Evolutionary conservation across 129 eudicot species (phyloP).

Genomic region (Calendula officinalis): DNA sequence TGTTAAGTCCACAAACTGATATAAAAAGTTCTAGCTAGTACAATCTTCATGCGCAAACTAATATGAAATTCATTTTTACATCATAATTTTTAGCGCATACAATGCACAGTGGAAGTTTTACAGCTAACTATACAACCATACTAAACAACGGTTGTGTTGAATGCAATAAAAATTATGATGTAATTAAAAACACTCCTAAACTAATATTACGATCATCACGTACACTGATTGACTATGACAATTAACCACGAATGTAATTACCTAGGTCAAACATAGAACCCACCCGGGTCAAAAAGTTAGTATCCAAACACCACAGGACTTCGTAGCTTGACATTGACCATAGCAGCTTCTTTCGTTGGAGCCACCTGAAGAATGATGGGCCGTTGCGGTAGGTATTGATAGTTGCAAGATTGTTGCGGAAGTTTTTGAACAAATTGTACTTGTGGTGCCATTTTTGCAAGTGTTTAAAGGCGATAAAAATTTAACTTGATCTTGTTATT

Average conservation of each 20-base stretch:
- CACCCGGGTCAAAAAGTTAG: not conserved
- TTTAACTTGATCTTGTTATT: not conserved
- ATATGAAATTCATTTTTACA: not conserved
- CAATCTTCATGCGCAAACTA: not conserved
- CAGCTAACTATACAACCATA: too few relatives aligned
- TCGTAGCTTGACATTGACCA: slow-evolving; percentile 15
- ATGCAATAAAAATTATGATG: too few relatives aligned
- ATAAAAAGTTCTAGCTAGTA: too few relatives aligned
- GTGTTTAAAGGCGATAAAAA: not conserved
- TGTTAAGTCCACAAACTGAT: not conserved
- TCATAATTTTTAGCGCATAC: too few relatives aligned
- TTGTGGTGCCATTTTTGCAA: slow-evolving; percentile 23
- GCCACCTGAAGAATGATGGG: slow-evolving; percentile 24
- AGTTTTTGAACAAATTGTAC: slow-evolving; percentile 23
- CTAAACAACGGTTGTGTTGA: too few relatives aligned
- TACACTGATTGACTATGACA: too few relatives aligned
- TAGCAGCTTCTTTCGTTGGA: slow-evolving; percentile 31
- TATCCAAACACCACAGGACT: slow-evolving; percentile 19
- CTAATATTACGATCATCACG: too few relatives aligned
- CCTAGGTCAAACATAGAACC: not conserved
- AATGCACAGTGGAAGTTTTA: too few relatives aligned
- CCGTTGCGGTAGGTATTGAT: slow-evolving; percentile 32
- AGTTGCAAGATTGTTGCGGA: slow-evolving; percentile 34
- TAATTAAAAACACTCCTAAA: too few relatives aligned
- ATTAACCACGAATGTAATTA: not conserved